Base-by-base conservation (phyloP, 2,329 filamentous ascomycete genomes). In the Plectosphaerella cucumerina region DNA sequence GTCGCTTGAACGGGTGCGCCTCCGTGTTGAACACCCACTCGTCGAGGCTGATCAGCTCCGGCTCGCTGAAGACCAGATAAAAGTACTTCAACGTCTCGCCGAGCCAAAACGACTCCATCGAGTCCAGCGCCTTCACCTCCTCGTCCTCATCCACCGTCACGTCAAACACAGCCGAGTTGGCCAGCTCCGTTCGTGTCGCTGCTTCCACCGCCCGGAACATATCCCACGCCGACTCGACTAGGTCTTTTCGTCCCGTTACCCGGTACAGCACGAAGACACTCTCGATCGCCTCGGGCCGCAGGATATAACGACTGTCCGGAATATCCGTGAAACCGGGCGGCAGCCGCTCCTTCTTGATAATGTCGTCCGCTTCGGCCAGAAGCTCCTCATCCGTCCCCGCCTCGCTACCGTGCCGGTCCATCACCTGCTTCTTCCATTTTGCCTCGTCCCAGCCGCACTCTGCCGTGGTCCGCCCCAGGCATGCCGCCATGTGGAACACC, bases 191-290 rank as follows among this genome's bases (percentile, higher is more conserved):
- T 39, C 67, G 60, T 0, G 82, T 82, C 9, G 72, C 65, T 18
- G 72, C 71, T 21, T 77, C 68, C 43, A 86, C 75, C 6, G 74
- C 66, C 34, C 70, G 59, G 61, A 84, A 86, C 80, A 86, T 85
- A 21, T 71, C 65, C 83, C 83, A 87, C 5, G 80, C 83, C n/a
- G 73, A 69, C 18, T 85, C 80, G 26, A 75, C 73, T 53, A 80
- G 75, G n/a, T 70, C 62, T 9, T 67, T 63, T 48, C 84, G 76
- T 18, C 80, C 83, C 0, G 80, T 85, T 52, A 84, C 76, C 49
- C 83, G 75, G 62, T 84, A 85, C 72, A 87, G 76, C 60, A 85
- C 76, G 65, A 84, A 87, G 3, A 87, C 76, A 17, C 81, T 84
- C 65, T 87, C 84, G 49, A 87, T 85, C 5, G 83, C 83, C 63